Percentiles rank a stretch among this genome's conserved stretches.
Conservation (phyloP, 192 early-diverging fungal genomes). For the Linnemannia zychae region DNA sequence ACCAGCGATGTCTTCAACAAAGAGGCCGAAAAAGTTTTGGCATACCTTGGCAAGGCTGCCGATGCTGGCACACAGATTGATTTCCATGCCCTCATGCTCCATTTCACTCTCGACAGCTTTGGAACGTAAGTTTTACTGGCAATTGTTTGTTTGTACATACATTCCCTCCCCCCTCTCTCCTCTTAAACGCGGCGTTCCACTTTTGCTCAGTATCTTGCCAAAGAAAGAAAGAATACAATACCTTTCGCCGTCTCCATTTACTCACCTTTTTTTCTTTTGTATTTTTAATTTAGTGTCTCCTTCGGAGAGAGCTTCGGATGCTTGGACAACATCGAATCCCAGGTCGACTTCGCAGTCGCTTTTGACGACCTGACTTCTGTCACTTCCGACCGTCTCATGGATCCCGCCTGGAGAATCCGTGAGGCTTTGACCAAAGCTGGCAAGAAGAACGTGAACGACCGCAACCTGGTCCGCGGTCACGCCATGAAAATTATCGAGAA, state of each 20-base stretch:
- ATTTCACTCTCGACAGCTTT: conserved; percentile 58
- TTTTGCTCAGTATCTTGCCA: no score
- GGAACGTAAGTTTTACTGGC: conserved; percentile 19
- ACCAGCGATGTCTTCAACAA: conserved; percentile 29
- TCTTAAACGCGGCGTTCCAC: no score
- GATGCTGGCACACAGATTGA: conserved; percentile 46
- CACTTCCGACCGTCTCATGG: conserved; percentile 23
- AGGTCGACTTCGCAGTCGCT: conserved; percentile 56
- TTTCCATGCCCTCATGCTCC: conserved; percentile 57
- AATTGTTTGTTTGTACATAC: neutral
- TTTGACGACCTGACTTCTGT: conserved; percentile 58
- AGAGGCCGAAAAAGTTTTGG: conserved; percentile 24
- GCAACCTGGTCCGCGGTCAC: conserved; percentile 14
- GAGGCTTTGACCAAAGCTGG: conserved; percentile 24
- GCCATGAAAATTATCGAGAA: conserved; percentile 35
- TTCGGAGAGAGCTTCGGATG: conserved; percentile 50
- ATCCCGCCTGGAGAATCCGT: conserved; percentile 31
- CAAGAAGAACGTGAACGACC: conserved; percentile 17
- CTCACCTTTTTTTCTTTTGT: neutral
- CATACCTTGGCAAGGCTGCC: conserved; percentile 28
- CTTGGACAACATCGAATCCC: conserved; percentile 14
- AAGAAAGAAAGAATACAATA: no score
- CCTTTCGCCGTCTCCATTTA: no score
- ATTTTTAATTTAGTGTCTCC: conserved; percentile 8
- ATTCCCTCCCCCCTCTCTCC: neutral